Evolutionary conservation across 352 stramenopile species (phyloP), one percentile per base, ranked within the genome.

Genomic region (Phytopythium chamaehyphon): DNA sequence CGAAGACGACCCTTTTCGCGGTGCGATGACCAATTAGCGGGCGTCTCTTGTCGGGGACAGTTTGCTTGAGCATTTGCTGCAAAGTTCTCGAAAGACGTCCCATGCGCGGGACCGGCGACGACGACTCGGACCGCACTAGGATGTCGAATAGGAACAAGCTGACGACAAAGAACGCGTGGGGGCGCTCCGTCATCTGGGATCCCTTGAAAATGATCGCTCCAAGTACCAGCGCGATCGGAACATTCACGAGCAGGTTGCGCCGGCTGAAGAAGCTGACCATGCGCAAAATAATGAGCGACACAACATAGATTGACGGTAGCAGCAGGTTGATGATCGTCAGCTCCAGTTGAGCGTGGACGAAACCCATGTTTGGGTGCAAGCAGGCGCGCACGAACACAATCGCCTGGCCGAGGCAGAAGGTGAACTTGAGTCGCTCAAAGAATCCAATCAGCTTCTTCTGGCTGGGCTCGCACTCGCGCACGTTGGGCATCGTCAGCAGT

Each of bases 251-350:
- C 19, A 91, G 37, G 14, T 74, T 71, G 15, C 61, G 73, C 10
- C 62, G 19, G 22, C 67, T 90, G 33, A 87, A 48, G 7, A 89
- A 52, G 16, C 69, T 80, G 15, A 90, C 66, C 66, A 90, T 83
- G 43, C 81, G 76, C 19, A 94, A 64, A 42, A 83, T 65, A 33
- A 94, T 86, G 18, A 94, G 72, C 42, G 81, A 90, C 14, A 94
- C 69, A 10, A 94, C 83, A 57, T 94, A 94, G 57, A 94, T 90
- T 14, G 83, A 88, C 26, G 83, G 83, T 18, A 94, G 64, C 31
- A 94, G 62, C 46, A 94, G 55, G 57, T 94, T 94, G 68, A 94
- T 92, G 51, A 94, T 94, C 8, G 83, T 94, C 28, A 94, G 76
- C 62, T 94, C 83, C 14, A 94, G 71, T 52, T 94, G 83, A 16